These are phyloP conservation scores for Fusarium anguioides DNA, from an alignment of 2,329 filamentous ascomycete genomes.

Conservation along the genomic window DNA sequence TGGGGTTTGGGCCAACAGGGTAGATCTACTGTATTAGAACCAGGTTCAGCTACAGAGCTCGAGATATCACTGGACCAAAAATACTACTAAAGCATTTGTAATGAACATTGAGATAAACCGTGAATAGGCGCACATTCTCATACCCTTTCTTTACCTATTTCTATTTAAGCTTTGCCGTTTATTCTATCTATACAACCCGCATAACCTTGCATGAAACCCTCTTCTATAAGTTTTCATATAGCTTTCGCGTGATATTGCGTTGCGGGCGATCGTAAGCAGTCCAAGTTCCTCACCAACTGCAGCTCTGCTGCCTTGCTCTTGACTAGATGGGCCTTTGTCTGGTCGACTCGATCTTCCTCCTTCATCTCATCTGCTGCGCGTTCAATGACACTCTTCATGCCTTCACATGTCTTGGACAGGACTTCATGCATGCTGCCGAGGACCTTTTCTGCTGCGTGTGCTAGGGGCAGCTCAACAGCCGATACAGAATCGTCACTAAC, in stretches of 20 bases:
- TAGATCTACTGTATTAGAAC: neutral
- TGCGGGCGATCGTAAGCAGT: conserved; percentile 73
- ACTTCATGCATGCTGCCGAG: conserved; percentile 93
- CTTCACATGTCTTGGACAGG: conserved; percentile 73
- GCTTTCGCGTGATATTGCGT: conserved; percentile 70
- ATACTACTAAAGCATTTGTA: neutral
- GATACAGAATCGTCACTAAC: conserved; percentile 77
- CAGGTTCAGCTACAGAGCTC: neutral
- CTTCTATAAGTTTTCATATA: conserved; percentile 49
- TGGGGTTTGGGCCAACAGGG: neutral
- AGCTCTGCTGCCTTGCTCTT: conserved; percentile 90
- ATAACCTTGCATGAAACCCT: neutral
- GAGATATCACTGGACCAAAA: neutral
- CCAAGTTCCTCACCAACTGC: conserved; percentile 79
- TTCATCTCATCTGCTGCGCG: conserved; percentile 56
- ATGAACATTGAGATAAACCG: neutral
- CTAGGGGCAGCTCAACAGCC: conserved; percentile 80
- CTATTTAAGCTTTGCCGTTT: conserved; percentile 26
- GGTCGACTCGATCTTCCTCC: conserved; percentile 58
- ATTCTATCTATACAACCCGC: conserved; percentile 13
- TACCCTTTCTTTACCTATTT: conserved; percentile 18
- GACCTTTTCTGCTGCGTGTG: conserved; percentile 85
- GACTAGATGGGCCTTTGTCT: conserved; percentile 72
- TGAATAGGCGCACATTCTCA: conserved; percentile 7
- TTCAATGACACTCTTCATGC: conserved; percentile 65